phyloP scores from a whole-genome alignment of 2,329 filamentous ascomycete genomes.

The Trichophyton rubrum region DNA sequence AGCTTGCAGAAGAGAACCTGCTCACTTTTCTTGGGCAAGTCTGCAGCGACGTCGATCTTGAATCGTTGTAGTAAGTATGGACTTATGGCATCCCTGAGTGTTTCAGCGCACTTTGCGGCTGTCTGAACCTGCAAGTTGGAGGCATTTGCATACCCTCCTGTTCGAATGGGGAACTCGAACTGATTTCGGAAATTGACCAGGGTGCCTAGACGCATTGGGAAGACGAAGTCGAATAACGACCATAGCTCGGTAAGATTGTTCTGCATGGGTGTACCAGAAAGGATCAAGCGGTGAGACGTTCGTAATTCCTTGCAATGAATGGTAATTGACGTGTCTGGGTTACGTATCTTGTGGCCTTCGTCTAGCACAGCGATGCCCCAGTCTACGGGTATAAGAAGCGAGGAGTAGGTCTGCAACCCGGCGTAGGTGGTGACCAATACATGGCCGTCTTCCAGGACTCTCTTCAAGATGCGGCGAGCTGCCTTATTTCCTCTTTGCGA shows the following conservation, averaged over 20 bases:
- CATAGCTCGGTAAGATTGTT: slow-evolving; percentile 92
- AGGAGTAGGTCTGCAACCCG: slow-evolving; percentile 82
- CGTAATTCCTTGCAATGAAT: slow-evolving; percentile 89
- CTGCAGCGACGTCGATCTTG: slow-evolving; percentile 86
- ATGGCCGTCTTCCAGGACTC: slow-evolving; percentile 73
- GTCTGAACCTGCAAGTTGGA: slow-evolving; percentile 90
- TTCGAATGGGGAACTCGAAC: slow-evolving; percentile 86
- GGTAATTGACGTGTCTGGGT: slow-evolving; percentile 88
- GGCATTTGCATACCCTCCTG: slow-evolving; percentile 90
- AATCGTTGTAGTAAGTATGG: slow-evolving; percentile 85
- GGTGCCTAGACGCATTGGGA: slow-evolving; percentile 86
- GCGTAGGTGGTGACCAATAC: slow-evolving; percentile 93
- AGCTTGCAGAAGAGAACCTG: slow-evolving; percentile 93
- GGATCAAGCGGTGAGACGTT: slow-evolving; percentile 78
- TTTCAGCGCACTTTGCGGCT: slow-evolving; percentile 85
- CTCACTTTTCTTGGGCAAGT: slow-evolving; percentile 90
- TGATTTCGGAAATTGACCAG: slow-evolving; percentile 80
- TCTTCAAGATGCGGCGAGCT: slow-evolving; percentile 68
- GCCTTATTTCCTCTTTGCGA: slow-evolving; percentile 44
- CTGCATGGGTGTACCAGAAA: slow-evolving; percentile 95
- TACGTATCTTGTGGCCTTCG: slow-evolving; percentile 96
- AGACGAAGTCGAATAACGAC: slow-evolving; percentile 97
- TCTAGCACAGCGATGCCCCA: slow-evolving; percentile 94
- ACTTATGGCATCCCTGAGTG: slow-evolving; percentile 83
- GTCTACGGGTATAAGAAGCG: slow-evolving; percentile 65